A percentile compares a stretch with the other conserved stretches of the same genome.
These are phyloP conservation scores for Trichoderma gamsii DNA, from an alignment of 495 filamentous ascomycete genomes.

Conservation along the genomic window DNA sequence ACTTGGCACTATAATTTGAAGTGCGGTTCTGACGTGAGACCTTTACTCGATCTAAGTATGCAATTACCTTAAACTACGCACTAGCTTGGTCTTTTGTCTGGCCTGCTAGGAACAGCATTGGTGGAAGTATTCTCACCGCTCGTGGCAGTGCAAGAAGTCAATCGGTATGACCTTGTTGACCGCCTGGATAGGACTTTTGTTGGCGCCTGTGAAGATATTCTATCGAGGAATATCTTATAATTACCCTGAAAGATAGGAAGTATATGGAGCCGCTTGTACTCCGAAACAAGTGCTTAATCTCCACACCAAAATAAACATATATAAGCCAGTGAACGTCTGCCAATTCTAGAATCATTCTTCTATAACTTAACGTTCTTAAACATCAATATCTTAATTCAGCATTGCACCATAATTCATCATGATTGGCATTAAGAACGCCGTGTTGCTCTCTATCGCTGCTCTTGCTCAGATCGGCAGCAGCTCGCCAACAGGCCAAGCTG, in stretches of 20 bases:
- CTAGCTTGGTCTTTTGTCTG: not conserved
- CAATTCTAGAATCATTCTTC: not conserved
- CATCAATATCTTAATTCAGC: not conserved
- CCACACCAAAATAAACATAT: no score
- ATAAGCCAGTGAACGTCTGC: not conserved
- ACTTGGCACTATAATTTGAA: not conserved
- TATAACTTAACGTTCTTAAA: not conserved
- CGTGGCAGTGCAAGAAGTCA: not conserved
- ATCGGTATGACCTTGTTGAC: no score
- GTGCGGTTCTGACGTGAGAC: not conserved
- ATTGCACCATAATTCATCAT: not conserved
- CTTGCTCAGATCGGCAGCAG: constrained; percentile 1
- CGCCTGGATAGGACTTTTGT: no score
- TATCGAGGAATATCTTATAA: no score
- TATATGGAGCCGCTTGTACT: no score
- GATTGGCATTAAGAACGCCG: not conserved
- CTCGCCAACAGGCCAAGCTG: not conserved
- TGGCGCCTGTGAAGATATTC: no score
- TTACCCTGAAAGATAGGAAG: no score
- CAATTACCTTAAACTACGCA: not conserved
- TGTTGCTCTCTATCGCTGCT: not conserved
- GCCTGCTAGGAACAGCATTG: not conserved
- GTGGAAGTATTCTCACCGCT: not conserved
- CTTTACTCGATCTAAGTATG: not conserved
- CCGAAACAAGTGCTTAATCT: no score